A percentile compares a stretch with the other conserved stretches of the same genome.
Evolutionary conservation across 2,329 filamentous ascomycete species (phyloP).

Genomic region (Pseudogymnoascus sp.): DNA sequence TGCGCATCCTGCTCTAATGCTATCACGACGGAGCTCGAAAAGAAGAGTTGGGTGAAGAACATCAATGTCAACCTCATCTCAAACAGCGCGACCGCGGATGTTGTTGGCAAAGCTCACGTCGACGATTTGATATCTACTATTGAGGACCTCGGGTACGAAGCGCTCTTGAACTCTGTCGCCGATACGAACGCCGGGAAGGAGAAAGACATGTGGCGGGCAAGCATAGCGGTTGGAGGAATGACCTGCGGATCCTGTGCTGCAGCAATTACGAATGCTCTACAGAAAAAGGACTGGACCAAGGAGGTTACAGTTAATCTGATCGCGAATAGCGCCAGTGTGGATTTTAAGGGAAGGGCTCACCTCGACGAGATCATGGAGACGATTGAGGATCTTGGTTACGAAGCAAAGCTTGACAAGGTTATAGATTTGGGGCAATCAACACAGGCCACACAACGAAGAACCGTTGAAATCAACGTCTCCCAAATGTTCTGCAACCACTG

Average conservation of each 20-base stretch:
- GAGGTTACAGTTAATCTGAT: slow-evolving; percentile 44
- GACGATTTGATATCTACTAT: slow-evolving; percentile 41
- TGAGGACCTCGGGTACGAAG: slow-evolving; percentile 59
- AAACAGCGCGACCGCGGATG: slow-evolving; percentile 43
- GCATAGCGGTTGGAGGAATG: slow-evolving; percentile 47
- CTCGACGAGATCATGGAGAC: slow-evolving; percentile 37
- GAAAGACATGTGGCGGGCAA: slow-evolving; percentile 38
- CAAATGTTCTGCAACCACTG: slow-evolving; percentile 72
- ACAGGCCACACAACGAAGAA: slow-evolving; percentile 31
- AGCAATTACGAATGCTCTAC: slow-evolving; percentile 39
- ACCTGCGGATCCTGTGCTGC: slow-evolving; percentile 47
- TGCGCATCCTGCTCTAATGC: slow-evolving; percentile 45
- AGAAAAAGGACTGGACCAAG: slow-evolving; percentile 39
- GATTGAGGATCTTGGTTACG: slow-evolving; percentile 59
- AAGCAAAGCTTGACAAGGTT: slow-evolving; percentile 49
- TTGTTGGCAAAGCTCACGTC: slow-evolving; percentile 36
- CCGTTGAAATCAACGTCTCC: slow-evolving; percentile 56
- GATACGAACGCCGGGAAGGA: not conserved
- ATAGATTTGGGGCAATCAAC: slow-evolving; percentile 1
- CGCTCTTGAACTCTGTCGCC: slow-evolving; percentile 44
- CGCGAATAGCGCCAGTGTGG: slow-evolving; percentile 42
- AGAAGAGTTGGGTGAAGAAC: slow-evolving; percentile 40
- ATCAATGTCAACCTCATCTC: slow-evolving; percentile 44
- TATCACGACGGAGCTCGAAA: slow-evolving; percentile 40
- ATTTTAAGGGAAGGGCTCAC: slow-evolving; percentile 38